Conservation (phyloP, 2,329 filamentous ascomycete genomes). For the Aspergillus uvarum region DNA sequence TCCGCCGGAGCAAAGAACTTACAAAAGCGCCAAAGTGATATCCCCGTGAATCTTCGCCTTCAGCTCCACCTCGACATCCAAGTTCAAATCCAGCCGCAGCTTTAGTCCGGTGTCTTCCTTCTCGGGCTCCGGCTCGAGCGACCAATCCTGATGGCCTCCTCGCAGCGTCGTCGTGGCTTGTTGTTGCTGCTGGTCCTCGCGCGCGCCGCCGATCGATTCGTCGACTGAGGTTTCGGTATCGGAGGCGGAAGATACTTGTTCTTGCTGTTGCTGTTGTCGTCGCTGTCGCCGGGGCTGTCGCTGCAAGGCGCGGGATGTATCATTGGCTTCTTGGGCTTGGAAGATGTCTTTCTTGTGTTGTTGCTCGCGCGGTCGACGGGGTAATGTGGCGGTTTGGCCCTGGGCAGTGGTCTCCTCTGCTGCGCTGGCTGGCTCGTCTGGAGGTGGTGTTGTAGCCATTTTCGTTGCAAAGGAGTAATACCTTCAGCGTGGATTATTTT, state of each 20-base stretch:
- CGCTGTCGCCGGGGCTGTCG: not conserved
- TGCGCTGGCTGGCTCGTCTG: not conserved
- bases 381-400: not conserved
- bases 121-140: conserved; percentile 17
- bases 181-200: conserved; percentile 7
- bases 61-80: conserved; percentile 63
- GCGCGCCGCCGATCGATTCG: not conserved
- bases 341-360: not conserved
- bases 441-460: not conserved
- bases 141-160: conserved; percentile 18
- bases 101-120: conserved; percentile 50
- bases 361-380: not conserved
- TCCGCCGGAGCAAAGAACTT: conserved; percentile 24
- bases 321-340: not conserved
- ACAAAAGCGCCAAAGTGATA: conserved; percentile 55
- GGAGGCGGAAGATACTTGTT: not conserved
- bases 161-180: conserved; percentile 22
- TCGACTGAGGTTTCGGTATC: not conserved
- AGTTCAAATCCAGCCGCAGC: conserved; percentile 58
- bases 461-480: not conserved
- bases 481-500: not conserved
- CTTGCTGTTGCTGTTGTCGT: not conserved
- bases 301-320: not conserved
- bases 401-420: not conserved
- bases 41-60: conserved; percentile 67